Base-by-base conservation (phyloP, 192 early-diverging fungal species). In the Backusella mclennaniae region DNA sequence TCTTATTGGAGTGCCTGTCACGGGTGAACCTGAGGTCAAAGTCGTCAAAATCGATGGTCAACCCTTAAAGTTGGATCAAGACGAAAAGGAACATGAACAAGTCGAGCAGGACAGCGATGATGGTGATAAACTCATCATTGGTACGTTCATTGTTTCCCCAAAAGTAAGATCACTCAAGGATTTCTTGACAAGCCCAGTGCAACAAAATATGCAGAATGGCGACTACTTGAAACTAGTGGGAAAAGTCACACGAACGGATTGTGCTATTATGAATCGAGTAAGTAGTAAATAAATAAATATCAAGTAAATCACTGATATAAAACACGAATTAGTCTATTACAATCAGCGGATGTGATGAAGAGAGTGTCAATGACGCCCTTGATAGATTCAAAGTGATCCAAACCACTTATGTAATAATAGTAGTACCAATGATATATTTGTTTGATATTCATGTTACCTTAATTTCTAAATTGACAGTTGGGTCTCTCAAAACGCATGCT, bases 371-470 rank as follows among this genome's bases (percentile, higher is more conserved):
- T 33, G 67, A 68, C 7, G 67, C 67, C 6, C 31, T 36, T 33
- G 35, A 15, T 2, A 33, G 67, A 36, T 38, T 68, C 15, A 15
- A 3, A 36, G 35, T 21, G 9, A 33, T 68, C 17, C 33, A 68
- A 38, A 68, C 33, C 19, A 68, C 35, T 68, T 68, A 33, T 68
- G 67, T 68, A 68, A 68, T 17, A 29, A 67, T 68, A 17, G 23
- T 68, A 9, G 17, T 35, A 29, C n/a, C 19, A 35, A 12, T 12
- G 38, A 39, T 8, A 39, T 39, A 8, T 44, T 17, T 44, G 3
- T 1, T 42, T 15, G 42, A 3, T 8, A 6, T 6, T 36, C 15
- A 68, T 19, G 41, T 0, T 6, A 36, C 17, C 6, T 19, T 68
- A 35, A 68, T 17, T 17, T 14, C 7, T 68, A 8, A 21, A 19